Percentiles rank a stretch among this genome's conserved stretches.
These are phyloP conservation scores for Ustilago lituana DNA, from an alignment of 1,284 basidiomycete genomes.

Conservation along the genomic window DNA sequence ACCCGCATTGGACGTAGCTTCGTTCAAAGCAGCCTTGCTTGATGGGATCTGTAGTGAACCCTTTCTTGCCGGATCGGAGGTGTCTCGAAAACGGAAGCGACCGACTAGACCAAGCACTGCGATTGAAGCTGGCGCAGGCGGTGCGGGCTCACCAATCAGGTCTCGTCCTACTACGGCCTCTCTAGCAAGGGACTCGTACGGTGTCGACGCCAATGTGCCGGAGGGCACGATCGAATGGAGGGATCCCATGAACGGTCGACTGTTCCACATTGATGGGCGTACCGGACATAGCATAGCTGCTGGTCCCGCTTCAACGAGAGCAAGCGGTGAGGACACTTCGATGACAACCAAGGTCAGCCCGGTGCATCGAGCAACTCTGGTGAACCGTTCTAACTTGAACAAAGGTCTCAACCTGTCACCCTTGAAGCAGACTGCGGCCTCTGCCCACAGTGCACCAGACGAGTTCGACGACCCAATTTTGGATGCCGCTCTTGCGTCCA, in stretches of 20 bases:
- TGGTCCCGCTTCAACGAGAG: not conserved
- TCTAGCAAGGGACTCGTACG: constrained; percentile 15
- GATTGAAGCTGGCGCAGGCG: not conserved
- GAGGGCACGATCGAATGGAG: constrained; percentile 19
- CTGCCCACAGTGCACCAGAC: not conserved
- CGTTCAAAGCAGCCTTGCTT: constrained; percentile 8
- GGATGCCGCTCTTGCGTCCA: constrained; percentile 20
- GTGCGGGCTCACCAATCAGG: not conserved
- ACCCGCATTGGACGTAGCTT: not conserved
- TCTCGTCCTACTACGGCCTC: constrained; percentile 14
- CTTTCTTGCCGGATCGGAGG: not conserved
- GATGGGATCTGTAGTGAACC: constrained; percentile 3
- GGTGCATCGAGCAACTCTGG: not conserved
- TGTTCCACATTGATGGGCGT: constrained; percentile 31
- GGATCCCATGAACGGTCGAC: constrained; percentile 17
- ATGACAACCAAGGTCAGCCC: no score
- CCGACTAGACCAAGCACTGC: constrained; percentile 1
- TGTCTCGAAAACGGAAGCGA: constrained; percentile 14
- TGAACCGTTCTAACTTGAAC: constrained; percentile 12
- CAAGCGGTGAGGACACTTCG: not conserved
- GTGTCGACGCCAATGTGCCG: not conserved
- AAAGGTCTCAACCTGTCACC: not conserved
- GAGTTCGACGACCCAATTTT: constrained; percentile 28
- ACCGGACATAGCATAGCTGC: constrained; percentile 30
- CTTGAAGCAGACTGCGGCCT: not conserved